Evolutionary conservation across 78 protist genomes (phyloP), one percentile per base, ranked within the genome.

Genomic region (Dictyostelium discoideum): DNA sequence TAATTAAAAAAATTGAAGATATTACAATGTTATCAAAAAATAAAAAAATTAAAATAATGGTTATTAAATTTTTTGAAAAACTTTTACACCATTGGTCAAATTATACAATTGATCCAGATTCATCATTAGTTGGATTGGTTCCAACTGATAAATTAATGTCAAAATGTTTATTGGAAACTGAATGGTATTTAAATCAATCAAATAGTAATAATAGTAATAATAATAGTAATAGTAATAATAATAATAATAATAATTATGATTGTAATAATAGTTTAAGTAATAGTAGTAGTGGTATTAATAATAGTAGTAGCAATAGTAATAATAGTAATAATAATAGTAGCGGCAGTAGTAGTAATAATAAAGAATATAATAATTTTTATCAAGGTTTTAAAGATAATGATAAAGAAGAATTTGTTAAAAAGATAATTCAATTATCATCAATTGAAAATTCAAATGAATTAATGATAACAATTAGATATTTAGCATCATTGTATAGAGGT

Each of bases 371-470:
- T 50, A 50, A 54, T 54, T 54, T 54, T 16, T 54, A 54, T 54
- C 74, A 65, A 65, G 74, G 29, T 7, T 65, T 24, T 65, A 22
- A 65, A 65, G 37, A 65, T 18, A 22, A 65, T 65, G 14, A 26
- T 5, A 37, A 74, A 26, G 46, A 42, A 44, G 84, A 79, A 18
- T 22, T 22, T 22, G 60, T 42, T 11, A 22, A 37, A 10, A 88
- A 88, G 32, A 65, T 88, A n/a, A 80, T 88, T 50, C 69, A 80
- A 67, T 88, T 85, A 85, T 80, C 86, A 44, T 60, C 94, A 44
- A 26, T 88, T 40, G 77, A 84, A 22, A 86, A 88, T 67, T 44
- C n/a, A 13, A 32, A 26, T 60, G 78, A 88, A 46, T 11, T 88
- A 40, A 13, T 85, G 5, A 78, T 63, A 29, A 46, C 86, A 0